Base-by-base conservation (phyloP, 345 rosid species). In the Salix brachista region DNA sequence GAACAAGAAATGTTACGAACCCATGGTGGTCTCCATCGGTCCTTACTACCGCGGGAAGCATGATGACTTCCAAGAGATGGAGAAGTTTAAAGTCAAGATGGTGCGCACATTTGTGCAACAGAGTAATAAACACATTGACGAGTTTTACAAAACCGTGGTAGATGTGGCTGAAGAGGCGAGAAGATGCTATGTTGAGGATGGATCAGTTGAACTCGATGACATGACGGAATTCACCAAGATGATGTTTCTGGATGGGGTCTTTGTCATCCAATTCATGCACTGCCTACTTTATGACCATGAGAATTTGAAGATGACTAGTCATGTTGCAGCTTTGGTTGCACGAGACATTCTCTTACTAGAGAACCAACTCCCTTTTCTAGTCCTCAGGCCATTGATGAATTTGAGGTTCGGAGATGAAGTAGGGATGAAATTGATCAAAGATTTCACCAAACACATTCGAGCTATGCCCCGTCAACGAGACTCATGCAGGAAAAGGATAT, bases 301-400 rank as follows among this genome's bases (percentile, higher is more conserved):
- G 18, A 26, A 25, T 62, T 14, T 28, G 39, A 17, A 17, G 41
- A 36, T 68, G 30, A 3, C 10, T n/a, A 34, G 70, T 37, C 30
- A n/a, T 8, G 26, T 26, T 12, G 72, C 64, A 18, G 67, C 66
- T 14, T 74, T 44, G 2, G 34, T 32, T 2, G 1, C 58, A 52
- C 61, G 60, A 6, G 65, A 75, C 34, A 14, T 75, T 5, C 16
- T 75, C 64, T 34, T 75, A 62, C 71, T 75, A 42, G 78, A 75
- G 62, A 75, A 66, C 64, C 78, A 66, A 37, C 61, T 50, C 46
- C 78, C 78, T 21, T 75, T n/a, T 9, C 10, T 6, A n/a, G 32
- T 74, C n/a, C 62, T 74, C 23, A 21, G 32, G 5, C 0, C 8
- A 11, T 37, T 75, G 46, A 48, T 46, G 71, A 36, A 46, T 28